Evolutionary conservation across 73 alveolate species (phyloP), one percentile per base, ranked within the genome.

Genomic region (Paramecium caudatum): DNA sequence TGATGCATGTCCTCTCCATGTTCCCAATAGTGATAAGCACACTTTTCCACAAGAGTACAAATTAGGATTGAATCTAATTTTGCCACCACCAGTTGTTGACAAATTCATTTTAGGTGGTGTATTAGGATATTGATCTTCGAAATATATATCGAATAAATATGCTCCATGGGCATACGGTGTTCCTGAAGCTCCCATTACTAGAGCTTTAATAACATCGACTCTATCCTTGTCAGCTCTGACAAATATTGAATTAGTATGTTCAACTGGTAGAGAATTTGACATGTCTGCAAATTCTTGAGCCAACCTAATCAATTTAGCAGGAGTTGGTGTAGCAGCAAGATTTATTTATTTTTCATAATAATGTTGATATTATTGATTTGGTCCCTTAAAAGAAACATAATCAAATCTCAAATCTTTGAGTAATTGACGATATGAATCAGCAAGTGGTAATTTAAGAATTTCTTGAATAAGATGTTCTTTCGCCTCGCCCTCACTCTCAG

Each of bases 141-240:
- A 95, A 83, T 88, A 62, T 1, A 95, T 94, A 86, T 95, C 98
- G 68, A 91, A 95, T 27, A 81, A 61, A 93, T 91, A 95, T 5
- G 97, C 97, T 1, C 98, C 98, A 47, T 95, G 94, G 23, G 97
- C 94, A 91, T 95, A 95, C 4, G 98, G 98, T 10, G 98, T 95
- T 10, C 96, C 99, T 46, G 91, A 91, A 65, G 97, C 91, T 1
- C 99, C 99, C 92, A 93, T 92, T 33, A 96, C 85, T 45, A 96
- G 55, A 13, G 95, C 96, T 61, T 91, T 95, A 93, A 96, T 95
- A 43, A 91, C 90, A 55, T 94, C 97, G 74, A 94, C 94, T 63
- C 96, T 92, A 49, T 93, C 95, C 33, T 91, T 92, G 83, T 96
- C 98, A 17, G 93, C 95, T 80, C 97, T 85, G 23, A 91, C 98